Evolutionary conservation across 2,329 filamentous ascomycete genomes (phyloP).

Genomic region (Aspergillus pseudoterreus): DNA sequence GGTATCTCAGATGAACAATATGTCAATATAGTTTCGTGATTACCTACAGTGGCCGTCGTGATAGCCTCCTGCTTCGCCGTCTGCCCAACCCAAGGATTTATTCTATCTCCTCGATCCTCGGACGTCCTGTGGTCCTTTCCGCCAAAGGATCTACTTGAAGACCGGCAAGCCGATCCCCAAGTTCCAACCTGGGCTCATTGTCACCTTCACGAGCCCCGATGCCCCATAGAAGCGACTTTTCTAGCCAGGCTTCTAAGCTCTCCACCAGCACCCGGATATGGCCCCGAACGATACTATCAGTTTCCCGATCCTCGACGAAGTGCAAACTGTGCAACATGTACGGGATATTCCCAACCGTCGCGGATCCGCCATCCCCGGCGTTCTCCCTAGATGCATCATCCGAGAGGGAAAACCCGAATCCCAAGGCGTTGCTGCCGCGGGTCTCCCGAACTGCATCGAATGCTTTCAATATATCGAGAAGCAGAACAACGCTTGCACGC

Average conservation of each 20-base stretch:
- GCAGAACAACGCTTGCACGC: slow-evolving; percentile 37
- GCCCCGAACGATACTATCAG: slow-evolving; percentile 36
- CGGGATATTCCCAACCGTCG: slow-evolving; percentile 37
- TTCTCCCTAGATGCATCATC: slow-evolving; percentile 14
- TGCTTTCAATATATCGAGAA: slow-evolving; percentile 40
- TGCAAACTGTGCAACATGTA: slow-evolving; percentile 33
- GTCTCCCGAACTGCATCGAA: slow-evolving; percentile 34
- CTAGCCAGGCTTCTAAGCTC: slow-evolving; percentile 41
- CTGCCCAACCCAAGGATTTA: slow-evolving; percentile 9
- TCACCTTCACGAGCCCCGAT: slow-evolving; percentile 23
- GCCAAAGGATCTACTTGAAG: slow-evolving; percentile 33
- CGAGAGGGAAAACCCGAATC: slow-evolving; percentile 38
- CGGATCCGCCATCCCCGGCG: slow-evolving; percentile 7
- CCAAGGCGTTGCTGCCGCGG: slow-evolving; percentile 25
- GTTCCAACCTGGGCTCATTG: slow-evolving; percentile 24
- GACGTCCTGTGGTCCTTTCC: slow-evolving; percentile 18
- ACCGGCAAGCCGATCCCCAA: slow-evolving; percentile 38
- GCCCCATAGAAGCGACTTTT: slow-evolving; percentile 40
- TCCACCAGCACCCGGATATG: slow-evolving; percentile 39
- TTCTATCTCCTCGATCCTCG: slow-evolving; percentile 44
- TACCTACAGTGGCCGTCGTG: too few species aligned
- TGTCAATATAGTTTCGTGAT: neutral
- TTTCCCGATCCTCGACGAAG: slow-evolving; percentile 37
- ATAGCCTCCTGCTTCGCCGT: neutral
- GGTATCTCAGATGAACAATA: neutral